A percentile compares a stretch with the other conserved stretches of the same genome.
phyloP scores from a whole-genome alignment of 108 stramenopile species.

The Skeletonema costatum region DNA sequence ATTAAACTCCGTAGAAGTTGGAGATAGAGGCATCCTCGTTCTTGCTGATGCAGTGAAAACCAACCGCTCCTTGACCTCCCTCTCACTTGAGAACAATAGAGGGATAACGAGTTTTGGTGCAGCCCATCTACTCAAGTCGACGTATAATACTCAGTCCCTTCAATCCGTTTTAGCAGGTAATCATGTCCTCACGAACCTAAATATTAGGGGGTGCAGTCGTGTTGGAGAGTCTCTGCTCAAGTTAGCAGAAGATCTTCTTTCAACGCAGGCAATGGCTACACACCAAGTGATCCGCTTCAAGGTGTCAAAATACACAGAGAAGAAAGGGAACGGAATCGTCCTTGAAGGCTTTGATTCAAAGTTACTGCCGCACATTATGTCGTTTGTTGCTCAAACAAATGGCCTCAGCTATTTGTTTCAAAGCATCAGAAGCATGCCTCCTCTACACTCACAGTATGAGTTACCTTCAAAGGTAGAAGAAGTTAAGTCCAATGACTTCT shows the following conservation, averaged over 20 bases:
- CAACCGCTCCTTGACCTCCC: conserved; percentile 11
- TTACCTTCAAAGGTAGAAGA: background rate
- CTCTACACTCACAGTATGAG: conserved; percentile 3
- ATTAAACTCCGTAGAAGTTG: conserved; percentile 46
- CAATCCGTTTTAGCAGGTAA: conserved; percentile 19
- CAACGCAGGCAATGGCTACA: background rate
- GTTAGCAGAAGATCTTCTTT: background rate
- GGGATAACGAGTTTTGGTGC: conserved; percentile 26
- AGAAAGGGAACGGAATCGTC: background rate
- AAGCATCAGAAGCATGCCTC: conserved; percentile 8
- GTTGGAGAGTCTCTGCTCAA: background rate
- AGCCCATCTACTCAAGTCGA: background rate
- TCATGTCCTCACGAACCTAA: conserved; percentile 17
- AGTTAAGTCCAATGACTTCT: background rate
- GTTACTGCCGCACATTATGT: conserved; percentile 11
- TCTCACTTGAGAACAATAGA: conserved; percentile 18
- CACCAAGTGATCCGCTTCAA: conserved; percentile 8
- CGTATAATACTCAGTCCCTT: conserved; percentile 15
- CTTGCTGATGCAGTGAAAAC: conserved; percentile 13
- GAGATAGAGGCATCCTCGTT: conserved; percentile 35
- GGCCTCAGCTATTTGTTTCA: conserved; percentile 13
- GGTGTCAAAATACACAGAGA: background rate
- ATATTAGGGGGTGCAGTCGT: conserved; percentile 20
- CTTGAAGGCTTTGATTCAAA: conserved; percentile 12
- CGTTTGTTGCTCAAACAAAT: conserved; percentile 11